Base-by-base conservation (phyloP, 805 yeast species). In the Ogataea philodendri region DNA sequence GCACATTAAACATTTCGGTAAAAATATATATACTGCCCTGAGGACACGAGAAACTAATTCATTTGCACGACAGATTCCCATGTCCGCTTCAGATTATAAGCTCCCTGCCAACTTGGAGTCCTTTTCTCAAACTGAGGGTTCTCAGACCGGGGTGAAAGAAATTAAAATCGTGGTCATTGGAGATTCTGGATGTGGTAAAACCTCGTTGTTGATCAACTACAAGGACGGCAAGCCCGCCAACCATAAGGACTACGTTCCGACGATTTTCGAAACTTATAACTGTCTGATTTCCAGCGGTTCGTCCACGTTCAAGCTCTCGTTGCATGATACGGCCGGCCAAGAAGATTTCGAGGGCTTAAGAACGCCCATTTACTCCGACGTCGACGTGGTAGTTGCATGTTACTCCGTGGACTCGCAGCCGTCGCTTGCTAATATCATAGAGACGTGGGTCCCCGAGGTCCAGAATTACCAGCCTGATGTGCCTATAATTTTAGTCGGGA, bases 151-250 rank as follows among this genome's bases (percentile, higher is more conserved):
- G 9, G 32, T 35, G 11, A 35, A 44, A 27, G 46, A 46, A 21
- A 40, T 53, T 31, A 53, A 53, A 32, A 37, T 53, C 13, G 94
- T 86, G 9, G 83, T 83, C 17, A 93, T 87, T 7, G 95, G 96
- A 6, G 96, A 86, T 58, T 88, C 90, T 50, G 89, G 86, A 11
- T 81, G 93, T 55, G 96, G 96, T n/a, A 86, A 86, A 57, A 87
- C 95, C 0, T 82, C 89, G 50, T 59, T 86, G 48, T 36, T 53
- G 19, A 45, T 46, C 21, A 61, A 84, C 13, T 87, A 81, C 55
- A 72, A 85, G 4, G 77, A 79, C 50, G 81, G 83, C 15, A 84
- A 83, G 54, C 93, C 94, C 1, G 74, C 72, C 27, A 68, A 70
- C 7, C 83, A 87, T 54, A 83, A 84, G 5, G 49, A 45, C 37